Evolutionary conservation across 495 filamentous ascomycete species (phyloP).

Genomic region (Xylaria bambusicola): DNA sequence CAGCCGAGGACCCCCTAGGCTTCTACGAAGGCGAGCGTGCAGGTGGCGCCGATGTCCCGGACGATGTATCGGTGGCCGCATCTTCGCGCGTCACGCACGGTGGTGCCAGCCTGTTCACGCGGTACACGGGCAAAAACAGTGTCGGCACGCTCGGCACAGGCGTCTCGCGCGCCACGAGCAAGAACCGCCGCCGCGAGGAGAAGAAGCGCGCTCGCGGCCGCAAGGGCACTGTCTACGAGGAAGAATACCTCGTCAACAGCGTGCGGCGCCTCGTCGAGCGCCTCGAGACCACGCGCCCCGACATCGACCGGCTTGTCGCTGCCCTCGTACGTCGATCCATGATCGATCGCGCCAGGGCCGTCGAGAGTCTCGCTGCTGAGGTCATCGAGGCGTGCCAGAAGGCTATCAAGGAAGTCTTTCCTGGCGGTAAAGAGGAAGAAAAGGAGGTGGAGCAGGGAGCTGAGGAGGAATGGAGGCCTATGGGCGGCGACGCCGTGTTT

Average conservation of each 20-base stretch:
- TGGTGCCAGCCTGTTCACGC: constrained; percentile 76
- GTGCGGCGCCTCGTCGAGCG: constrained; percentile 82
- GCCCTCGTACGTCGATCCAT: constrained; percentile 77
- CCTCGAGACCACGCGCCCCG: constrained; percentile 67
- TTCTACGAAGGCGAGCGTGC: constrained; percentile 72
- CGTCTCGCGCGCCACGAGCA: constrained; percentile 72
- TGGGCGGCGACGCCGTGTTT: constrained; percentile 54
- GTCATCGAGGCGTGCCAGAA: constrained; percentile 66
- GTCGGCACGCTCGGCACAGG: constrained; percentile 66
- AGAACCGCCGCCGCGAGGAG: constrained; percentile 84
- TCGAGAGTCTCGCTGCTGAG: constrained; percentile 71
- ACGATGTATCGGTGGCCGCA: constrained; percentile 88
- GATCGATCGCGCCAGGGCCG: constrained; percentile 78
- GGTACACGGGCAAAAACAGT: constrained; percentile 76
- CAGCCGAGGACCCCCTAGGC: constrained; percentile 75
- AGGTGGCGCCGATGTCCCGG: constrained; percentile 71
- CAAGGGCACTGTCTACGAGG: constrained; percentile 96
- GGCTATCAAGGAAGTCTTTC: constrained; percentile 70
- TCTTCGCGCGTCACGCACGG: constrained; percentile 76
- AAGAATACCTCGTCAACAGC: constrained; percentile 91
- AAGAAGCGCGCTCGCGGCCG: constrained; percentile 91
- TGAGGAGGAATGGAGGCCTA: constrained; percentile 39
- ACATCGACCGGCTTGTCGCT: constrained; percentile 71
- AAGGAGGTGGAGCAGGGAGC: constrained; percentile 25
- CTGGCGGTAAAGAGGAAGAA: constrained; percentile 28